phyloP scores from a whole-genome alignment of 202 grass and related monocot genomes.

The Cymbopogon flexuosus region DNA sequence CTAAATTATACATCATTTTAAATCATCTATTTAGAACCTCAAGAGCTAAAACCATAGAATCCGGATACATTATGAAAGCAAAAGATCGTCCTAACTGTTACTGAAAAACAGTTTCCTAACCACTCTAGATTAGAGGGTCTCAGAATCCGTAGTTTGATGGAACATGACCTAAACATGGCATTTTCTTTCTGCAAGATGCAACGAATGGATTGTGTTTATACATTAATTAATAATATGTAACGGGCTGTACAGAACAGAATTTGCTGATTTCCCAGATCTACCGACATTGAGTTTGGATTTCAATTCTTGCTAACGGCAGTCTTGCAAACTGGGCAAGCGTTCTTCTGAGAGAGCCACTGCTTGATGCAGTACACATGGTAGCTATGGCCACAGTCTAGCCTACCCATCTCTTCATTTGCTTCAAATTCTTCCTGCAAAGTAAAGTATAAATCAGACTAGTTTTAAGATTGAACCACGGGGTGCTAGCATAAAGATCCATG shows the following conservation, averaged over 20 bases:
- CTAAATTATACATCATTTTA: background rate
- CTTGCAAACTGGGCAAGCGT: conserved; percentile 94
- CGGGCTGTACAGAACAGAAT: conserved; percentile 35
- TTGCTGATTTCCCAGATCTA: background rate
- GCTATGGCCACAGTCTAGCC: conserved; percentile 76
- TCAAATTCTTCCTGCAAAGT: conserved; percentile 81
- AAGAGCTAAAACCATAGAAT: background rate
- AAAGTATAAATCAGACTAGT: background rate
- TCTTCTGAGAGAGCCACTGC: conserved; percentile 93
- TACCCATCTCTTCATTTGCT: conserved; percentile 80
- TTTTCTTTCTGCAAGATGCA: conserved; percentile 46
- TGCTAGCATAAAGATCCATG: background rate
- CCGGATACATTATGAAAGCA: background rate
- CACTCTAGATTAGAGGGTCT: background rate
- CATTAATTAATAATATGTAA: conserved; percentile 34
- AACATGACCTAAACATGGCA: conserved; percentile 24
- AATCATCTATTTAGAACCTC: background rate
- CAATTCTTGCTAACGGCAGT: conserved; percentile 68
- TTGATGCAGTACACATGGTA: conserved; percentile 96
- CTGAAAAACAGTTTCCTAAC: background rate
- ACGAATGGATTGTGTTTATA: conserved; percentile 46
- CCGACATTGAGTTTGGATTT: background rate
- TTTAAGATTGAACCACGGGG: background rate
- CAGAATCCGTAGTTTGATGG: conserved; percentile 6
- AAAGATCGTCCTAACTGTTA: background rate